phyloP scores from a whole-genome alignment of 2,329 filamentous ascomycete genomes.

The Colletotrichum sp. region DNA sequence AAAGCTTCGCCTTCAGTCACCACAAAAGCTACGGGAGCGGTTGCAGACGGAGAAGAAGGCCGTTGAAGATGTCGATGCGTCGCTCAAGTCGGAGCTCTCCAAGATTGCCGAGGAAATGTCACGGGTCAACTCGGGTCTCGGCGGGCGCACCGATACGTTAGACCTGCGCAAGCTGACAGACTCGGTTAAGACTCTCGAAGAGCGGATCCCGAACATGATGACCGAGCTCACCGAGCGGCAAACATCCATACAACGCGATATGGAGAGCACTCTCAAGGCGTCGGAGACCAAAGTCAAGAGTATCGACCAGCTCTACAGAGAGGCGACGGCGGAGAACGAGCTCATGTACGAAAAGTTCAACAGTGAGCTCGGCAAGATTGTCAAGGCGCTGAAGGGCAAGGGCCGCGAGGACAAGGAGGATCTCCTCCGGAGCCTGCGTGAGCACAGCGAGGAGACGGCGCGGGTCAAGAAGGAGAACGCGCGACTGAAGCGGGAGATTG shows the following conservation, averaged over 20 bases:
- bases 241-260: conserved; percentile 68
- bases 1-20: conserved; percentile 72
- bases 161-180: conserved; percentile 57
- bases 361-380: conserved; percentile 83
- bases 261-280: conserved; percentile 73
- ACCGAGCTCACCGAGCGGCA: conserved; percentile 66
- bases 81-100: conserved; percentile 75
- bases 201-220: conserved; percentile 64
- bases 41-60: conserved; percentile 81
- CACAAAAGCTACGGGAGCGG: conserved; percentile 82
- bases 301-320: conserved; percentile 87
- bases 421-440: conserved; percentile 72
- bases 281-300: conserved; percentile 80
- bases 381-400: conserved; percentile 74
- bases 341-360: conserved; percentile 92
- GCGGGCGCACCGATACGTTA: conserved; percentile 36
- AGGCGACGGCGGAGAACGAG: conserved; percentile 89
- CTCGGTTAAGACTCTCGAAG: conserved; percentile 70
- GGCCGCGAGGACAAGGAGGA: conserved; percentile 81
- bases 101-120: conserved; percentile 84
- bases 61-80: conserved; percentile 71
- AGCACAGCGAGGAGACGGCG: conserved; percentile 77
- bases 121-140: conserved; percentile 49
- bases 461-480: conserved; percentile 86
- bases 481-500: conserved; percentile 80